Percentiles rank a stretch among this genome's conserved stretches.
phyloP scores from a whole-genome alignment of 1,139 yeast genomes.

The Wickerhamomyces sp. region DNA sequence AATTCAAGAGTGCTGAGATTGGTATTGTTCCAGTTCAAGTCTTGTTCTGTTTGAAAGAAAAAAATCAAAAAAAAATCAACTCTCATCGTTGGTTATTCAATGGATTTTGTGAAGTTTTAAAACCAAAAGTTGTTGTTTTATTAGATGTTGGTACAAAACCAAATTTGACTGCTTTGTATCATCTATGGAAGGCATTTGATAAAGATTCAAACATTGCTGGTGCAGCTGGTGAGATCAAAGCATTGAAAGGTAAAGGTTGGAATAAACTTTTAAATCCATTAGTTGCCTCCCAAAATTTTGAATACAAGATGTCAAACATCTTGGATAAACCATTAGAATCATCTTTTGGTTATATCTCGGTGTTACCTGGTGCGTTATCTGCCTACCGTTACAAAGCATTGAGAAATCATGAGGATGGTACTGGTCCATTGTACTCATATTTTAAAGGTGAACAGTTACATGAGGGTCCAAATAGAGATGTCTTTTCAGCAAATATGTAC shows the following conservation, averaged over 20 bases:
- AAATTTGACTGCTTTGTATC: slow-evolving; percentile 76
- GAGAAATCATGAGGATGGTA: slow-evolving; percentile 79
- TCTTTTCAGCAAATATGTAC: slow-evolving; percentile 95
- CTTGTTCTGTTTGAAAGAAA: slow-evolving; percentile 83
- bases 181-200: slow-evolving; percentile 95
- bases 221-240: slow-evolving; percentile 94
- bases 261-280: slow-evolving; percentile 76
- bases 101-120: slow-evolving; percentile 83
- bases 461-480: slow-evolving; percentile 56
- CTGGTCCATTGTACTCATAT: slow-evolving; percentile 85
- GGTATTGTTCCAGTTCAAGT: slow-evolving; percentile 91
- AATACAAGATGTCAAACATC: slow-evolving; percentile 93
- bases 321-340: slow-evolving; percentile 94
- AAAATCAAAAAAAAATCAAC: slow-evolving; percentile 83
- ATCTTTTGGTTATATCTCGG: slow-evolving; percentile 87
- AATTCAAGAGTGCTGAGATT: slow-evolving; percentile 74
- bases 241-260: slow-evolving; percentile 89
- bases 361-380: slow-evolving; percentile 92
- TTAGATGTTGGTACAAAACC: slow-evolving; percentile 94
- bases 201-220: slow-evolving; percentile 95
- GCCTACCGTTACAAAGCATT: slow-evolving; percentile 91
- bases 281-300: slow-evolving; percentile 95
- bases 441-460: slow-evolving; percentile 81
- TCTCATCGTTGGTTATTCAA: slow-evolving; percentile 95
- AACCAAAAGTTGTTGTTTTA: slow-evolving; percentile 81